Base-by-base conservation (phyloP, 2,329 filamentous ascomycete genomes). In the Biscogniauxia marginata region DNA sequence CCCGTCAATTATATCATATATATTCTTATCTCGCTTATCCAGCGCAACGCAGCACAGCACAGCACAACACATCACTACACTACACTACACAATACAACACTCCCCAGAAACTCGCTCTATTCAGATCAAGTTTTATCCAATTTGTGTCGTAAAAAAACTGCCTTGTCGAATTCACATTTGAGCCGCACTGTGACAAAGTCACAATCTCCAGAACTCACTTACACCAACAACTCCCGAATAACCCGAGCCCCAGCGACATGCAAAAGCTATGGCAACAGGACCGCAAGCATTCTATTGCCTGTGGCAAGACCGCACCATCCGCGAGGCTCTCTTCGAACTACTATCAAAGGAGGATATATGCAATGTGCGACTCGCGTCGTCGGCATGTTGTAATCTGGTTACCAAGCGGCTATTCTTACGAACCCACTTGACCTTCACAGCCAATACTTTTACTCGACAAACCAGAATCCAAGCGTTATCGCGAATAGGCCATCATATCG, bases 401-500 rank as follows among this genome's bases (percentile, higher is more conserved):
- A 90, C 88, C 64, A 85, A 84, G 69, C 77, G 79, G 54, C 80
- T 91, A 66, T 93, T 93, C 76, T 75, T 84, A 63, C 82, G 87
- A 73, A 79, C 88, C 70, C 80, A 84, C 68, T 73, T 91, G 68
- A 89, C 84, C 65, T 92, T 93, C 75, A 84, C 84, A 24, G 78
- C 90, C 50, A 88, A 82, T 67, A 87, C 87, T 56, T 93, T 96
- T 70, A 92, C 89, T 51, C 87, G 86, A 65, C 84, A 87, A 30
- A 82, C 84, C 60, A 84, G 89, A 50, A 79, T 95, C 63, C 84
- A 88, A 58, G 90, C 91, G 21, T 79, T 96, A 55, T 83, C 86
- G 57, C 82, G 89, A 58, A 86, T 96, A 65, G 92, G 91, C 55
- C 86, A 86, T 63, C 85, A 93, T 72, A 83, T 96, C 66, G 86